Base-by-base conservation (phyloP, 768 basidiomycete species). In the Phanerochaete carnosa region DNA sequence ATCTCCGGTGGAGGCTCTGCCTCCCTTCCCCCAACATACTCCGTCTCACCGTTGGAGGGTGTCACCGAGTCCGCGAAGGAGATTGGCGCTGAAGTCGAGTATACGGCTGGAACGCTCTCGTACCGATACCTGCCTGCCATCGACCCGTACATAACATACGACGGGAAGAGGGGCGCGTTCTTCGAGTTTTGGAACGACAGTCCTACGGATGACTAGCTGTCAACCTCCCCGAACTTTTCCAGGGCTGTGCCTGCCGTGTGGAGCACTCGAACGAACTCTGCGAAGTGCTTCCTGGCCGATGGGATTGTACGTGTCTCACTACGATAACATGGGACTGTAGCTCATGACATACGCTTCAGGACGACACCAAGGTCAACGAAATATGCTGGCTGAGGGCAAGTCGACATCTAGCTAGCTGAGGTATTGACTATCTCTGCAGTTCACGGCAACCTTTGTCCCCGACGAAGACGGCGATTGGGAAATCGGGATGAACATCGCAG, bases 1-100 rank as follows among this genome's bases (percentile, higher is more conserved):
- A 80, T 79, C 45, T 84, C 83, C 29, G 84, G 85, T 9, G 86
- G 86, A 39, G 86, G 87, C 25, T 84, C 83, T 11, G 86, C 86
- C 1, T 71, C 74, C 2, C 73, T 88, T 23, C 68, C 75, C 22
- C 75, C 83, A 0, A 75, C 80, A 0, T 87, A 84, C 68, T 74
- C 76, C 1, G 77, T 84, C 16, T 82, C 86, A 1, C 86, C 86
- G 23, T 76, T 82, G 19, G 76, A 86, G 53, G 87, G 85, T 4
- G 82, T 88, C 60, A 64, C 62, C 46, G 71, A 73, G 43, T 76
- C 78, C 32, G 71, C 79, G 22, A 67, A 79, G 64, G 72, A 74
- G 60, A 58, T 77, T 62, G 73, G 77, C n/a, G 80, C 80, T 23
- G 75, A 82, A 28, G 77, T 87, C 53, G 72, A 66, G 0, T 87